Conservation (phyloP, 1,139 yeast genomes). For the Candida smagusa region DNA sequence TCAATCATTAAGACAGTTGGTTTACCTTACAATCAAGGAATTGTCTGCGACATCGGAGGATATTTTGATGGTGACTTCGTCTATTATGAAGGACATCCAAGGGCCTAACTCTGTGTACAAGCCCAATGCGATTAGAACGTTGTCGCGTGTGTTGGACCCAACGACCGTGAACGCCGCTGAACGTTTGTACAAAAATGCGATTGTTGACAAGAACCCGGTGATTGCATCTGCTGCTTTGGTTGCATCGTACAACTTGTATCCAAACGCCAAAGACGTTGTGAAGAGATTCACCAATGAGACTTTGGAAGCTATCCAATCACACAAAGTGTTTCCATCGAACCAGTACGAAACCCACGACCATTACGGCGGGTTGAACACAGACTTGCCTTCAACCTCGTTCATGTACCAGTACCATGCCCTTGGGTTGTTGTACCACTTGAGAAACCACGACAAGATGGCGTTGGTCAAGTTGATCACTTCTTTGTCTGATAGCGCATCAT, state of each 20-base stretch:
- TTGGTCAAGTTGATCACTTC: constrained; percentile 86
- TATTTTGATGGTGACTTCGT: constrained; percentile 94
- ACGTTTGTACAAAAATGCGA: constrained; percentile 86
- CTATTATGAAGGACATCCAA: constrained; percentile 97
- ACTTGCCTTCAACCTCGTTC: constrained; percentile 64
- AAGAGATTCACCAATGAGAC: constrained; percentile 93
- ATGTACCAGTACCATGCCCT: constrained; percentile 95
- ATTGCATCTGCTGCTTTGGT: constrained; percentile 91
- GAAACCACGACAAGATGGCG: constrained; percentile 93
- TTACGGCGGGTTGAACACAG: constrained; percentile 48
- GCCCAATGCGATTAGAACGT: constrained; percentile 92
- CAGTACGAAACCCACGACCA: constrained; percentile 55
- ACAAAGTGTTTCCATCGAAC: constrained; percentile 61
- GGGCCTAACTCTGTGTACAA: constrained; percentile 81
- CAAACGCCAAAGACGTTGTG: constrained; percentile 87
- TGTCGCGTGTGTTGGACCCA: constrained; percentile 85
- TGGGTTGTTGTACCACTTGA: constrained; percentile 82
- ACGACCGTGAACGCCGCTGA: constrained; percentile 94
- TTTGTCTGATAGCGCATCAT: constrained; percentile 58
- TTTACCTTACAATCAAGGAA: constrained; percentile 90
- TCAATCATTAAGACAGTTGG: constrained; percentile 87
- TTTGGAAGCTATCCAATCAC: constrained; percentile 76
- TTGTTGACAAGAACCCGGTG: constrained; percentile 86
- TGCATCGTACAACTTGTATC: constrained; percentile 84
- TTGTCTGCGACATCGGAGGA: constrained; percentile 82